Evolutionary conservation across 73 alveolate genomes (phyloP), one percentile per base, ranked within the genome.

Genomic region (Tetrahymena elliotti): DNA sequence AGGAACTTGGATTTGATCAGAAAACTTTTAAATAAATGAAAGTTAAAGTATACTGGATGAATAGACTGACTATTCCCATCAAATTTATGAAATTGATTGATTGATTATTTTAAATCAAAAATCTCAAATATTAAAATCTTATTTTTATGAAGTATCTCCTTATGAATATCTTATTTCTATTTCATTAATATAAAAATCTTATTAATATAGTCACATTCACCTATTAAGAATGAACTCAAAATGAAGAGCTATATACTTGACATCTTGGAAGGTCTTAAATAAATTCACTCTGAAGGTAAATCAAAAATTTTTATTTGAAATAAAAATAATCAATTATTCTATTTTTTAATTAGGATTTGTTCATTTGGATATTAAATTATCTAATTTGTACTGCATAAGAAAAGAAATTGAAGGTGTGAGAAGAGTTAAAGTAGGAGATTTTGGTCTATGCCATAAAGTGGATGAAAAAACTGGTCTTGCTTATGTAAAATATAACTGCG

Each of bases 361-460:
- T 52, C 99, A 98, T 93, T 97, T 97, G 41, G 99, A 98, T 93
- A 88, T 98, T 33, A 98, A 98, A 94, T 95, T 97, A 38, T 94
- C 94, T 83, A 98, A 98, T 94, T 94, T 97, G 41, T 94, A 97
- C 93, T 92, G 97, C 22, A 97, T 95, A 34, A 97, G 98, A 84
- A 54, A 94, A 34, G 98, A 97, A 47, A 37, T 83, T 35, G 37
- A 40, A 27, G 39, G 39, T 22, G 83, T 52, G 33, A 93, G 54
- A 94, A 52, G 95, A 96, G 98, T 98, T 36, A 98, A 98, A 95
- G 84, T 98, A 22, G 98, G 99, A 93, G 99, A 98, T 93, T 97
- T 97, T 84, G 99, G 99, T 22, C 93, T 98, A 8, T 95, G 97
- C 36, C 98, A 97, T 53, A 52, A 83, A 13, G 93, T 95, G 84